A percentile compares a stretch with the other conserved stretches of the same genome.
phyloP scores from a whole-genome alignment of 1,139 yeast genomes.

The Hemisphaericaspora lyxosophila region DNA sequence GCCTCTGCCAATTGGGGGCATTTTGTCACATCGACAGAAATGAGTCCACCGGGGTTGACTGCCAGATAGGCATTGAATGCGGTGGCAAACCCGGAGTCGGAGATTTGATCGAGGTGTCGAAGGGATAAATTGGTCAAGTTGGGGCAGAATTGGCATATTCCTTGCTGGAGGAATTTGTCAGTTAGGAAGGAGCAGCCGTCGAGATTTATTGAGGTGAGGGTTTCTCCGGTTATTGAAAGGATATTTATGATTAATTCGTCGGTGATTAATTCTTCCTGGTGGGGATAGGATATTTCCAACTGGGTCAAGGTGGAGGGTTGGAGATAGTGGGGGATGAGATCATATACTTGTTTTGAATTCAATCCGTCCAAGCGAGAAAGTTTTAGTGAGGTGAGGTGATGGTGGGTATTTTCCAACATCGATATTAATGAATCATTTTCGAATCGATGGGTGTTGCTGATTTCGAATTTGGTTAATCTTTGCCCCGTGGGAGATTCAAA shows the following conservation, averaged over 20 bases:
- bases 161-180: conserved; percentile 59
- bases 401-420: conserved; percentile 63
- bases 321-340: conserved; percentile 64
- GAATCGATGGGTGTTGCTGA: conserved; percentile 83
- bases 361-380: conserved; percentile 75
- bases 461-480: conserved; percentile 45
- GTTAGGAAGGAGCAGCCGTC: conserved; percentile 76
- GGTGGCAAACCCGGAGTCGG: conserved; percentile 61
- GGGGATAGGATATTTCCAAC: conserved; percentile 70
- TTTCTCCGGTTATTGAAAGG: conserved; percentile 61
- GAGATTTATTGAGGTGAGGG: conserved; percentile 55
- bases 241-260: conserved; percentile 71
- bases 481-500: conserved; percentile 46
- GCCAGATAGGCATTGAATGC: conserved; percentile 45
- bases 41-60: conserved; percentile 57
- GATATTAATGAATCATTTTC: conserved; percentile 63
- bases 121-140: conserved; percentile 55
- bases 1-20: conserved; percentile 65
- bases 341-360: conserved; percentile 55
- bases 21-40: conserved; percentile 60
- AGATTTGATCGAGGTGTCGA: conserved; percentile 55
- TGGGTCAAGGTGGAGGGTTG: conserved; percentile 44
- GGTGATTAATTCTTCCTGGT: conserved; percentile 61
- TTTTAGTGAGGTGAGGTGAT: conserved; percentile 44
- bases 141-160: conserved; percentile 59